A percentile compares a stretch with the other conserved stretches of the same genome.
phyloP scores from a whole-genome alignment of 306 rosid genomes.

The Elaeagnus macrophylla region DNA sequence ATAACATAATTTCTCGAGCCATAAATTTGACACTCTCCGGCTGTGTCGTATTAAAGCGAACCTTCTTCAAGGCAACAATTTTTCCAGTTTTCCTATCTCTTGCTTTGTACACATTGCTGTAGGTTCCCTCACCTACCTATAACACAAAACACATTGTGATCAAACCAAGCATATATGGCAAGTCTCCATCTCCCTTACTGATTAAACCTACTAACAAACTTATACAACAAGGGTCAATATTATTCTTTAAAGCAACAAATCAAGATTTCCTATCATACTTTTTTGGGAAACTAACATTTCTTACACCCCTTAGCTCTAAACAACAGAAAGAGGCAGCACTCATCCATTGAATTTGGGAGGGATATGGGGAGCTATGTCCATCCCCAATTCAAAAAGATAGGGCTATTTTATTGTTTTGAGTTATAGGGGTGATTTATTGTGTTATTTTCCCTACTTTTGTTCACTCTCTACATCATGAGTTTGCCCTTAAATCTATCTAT shows the following conservation, averaged over 20 bases:
- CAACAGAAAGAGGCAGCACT: not conserved
- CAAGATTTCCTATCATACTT: not conserved
- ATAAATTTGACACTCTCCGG: slow-evolving; percentile 84
- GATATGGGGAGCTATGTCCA: no score
- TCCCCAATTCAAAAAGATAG: no score
- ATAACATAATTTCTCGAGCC: slow-evolving; percentile 79
- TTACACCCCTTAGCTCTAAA: not conserved
- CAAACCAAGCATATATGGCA: not conserved
- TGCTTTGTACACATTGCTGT: slow-evolving; percentile 94
- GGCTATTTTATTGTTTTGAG: no score
- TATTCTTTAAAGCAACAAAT: not conserved
- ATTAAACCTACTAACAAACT: not conserved
- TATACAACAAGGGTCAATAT: not conserved
- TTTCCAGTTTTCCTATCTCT: slow-evolving; percentile 63
- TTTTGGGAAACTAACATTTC: no score
- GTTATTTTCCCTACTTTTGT: no score
- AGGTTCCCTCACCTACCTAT: slow-evolving; percentile 96
- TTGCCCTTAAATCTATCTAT: no score
- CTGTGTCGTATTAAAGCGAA: slow-evolving; percentile 66
- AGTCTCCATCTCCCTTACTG: not conserved
- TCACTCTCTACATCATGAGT: no score
- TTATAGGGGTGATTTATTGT: no score
- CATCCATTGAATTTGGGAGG: not conserved
- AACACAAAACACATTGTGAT: slow-evolving; percentile 12
- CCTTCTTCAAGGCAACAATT: slow-evolving; percentile 84